phyloP scores from a whole-genome alignment of 2,329 filamentous ascomycete species.

The Colletotrichum horii region DNA sequence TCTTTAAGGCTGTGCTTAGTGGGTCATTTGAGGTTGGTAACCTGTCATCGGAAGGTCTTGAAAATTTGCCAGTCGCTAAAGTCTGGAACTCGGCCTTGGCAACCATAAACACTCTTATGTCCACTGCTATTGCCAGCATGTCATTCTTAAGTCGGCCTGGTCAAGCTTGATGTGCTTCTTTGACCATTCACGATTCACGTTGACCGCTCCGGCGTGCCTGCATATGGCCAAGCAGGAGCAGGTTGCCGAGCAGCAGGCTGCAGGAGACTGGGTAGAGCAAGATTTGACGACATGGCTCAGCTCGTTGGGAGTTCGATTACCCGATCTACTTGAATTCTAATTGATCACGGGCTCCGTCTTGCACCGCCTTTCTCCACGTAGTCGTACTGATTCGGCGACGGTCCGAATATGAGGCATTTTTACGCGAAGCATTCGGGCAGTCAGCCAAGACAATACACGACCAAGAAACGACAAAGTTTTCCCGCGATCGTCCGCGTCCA shows the following conservation, averaged over 20 bases:
- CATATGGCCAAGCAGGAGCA: neutral
- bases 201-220: neutral
- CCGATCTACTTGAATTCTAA: neutral
- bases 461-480: neutral
- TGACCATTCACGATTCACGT: neutral
- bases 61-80: neutral
- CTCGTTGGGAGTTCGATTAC: neutral
- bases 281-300: neutral
- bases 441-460: neutral
- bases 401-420: constrained; percentile 6
- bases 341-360: neutral
- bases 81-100: neutral
- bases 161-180: neutral
- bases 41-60: neutral
- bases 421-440: neutral
- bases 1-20: neutral
- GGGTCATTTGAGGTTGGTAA: neutral
- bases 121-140: neutral
- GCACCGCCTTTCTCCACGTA: neutral
- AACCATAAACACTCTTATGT: neutral
- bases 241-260: neutral
- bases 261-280: neutral
- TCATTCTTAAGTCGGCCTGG: neutral
- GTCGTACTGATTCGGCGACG: neutral
- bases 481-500: neutral